Percentiles rank a stretch among this genome's conserved stretches.
These are phyloP conservation scores for Monilinia vaccinii-corymbosi DNA, from an alignment of 2,329 filamentous ascomycete species.

Conservation along the genomic window DNA sequence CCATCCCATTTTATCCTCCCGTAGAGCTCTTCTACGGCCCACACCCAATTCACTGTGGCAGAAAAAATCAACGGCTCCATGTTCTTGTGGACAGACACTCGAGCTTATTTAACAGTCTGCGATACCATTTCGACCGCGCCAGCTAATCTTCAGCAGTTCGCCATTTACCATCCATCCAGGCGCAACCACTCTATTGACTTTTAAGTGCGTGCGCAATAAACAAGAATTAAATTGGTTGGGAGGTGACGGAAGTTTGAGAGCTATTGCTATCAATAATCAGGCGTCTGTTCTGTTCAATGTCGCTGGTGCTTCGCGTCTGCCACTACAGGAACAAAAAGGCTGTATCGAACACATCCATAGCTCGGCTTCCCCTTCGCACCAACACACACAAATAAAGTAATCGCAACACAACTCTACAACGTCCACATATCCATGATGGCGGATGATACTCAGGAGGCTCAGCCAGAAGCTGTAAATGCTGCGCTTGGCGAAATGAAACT, in stretches of 20 bases:
- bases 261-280: neutral
- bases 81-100: constrained; percentile 14
- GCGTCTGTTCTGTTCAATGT: neutral
- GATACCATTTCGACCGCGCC: constrained; percentile 2
- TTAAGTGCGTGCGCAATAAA: constrained; percentile 6
- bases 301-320: neutral
- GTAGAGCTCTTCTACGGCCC: constrained; percentile 11
- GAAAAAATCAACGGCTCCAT: constrained; percentile 19
- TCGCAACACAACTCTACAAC: constrained; percentile 3
- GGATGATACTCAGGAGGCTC: constrained; percentile 22
- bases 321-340: neutral
- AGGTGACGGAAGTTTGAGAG: neutral
- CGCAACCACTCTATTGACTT: constrained; percentile 15
- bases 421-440: constrained; percentile 21
- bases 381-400: constrained; percentile 5
- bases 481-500: constrained; percentile 30
- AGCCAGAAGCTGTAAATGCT: constrained; percentile 25
- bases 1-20: constrained; percentile 3
- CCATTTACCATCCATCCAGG: constrained; percentile 10
- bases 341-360: constrained; percentile 2
- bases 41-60: constrained; percentile 15
- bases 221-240: constrained; percentile 7
- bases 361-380: constrained; percentile 5
- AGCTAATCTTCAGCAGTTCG: constrained; percentile 9
- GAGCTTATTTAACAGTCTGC: neutral